Conservation (phyloP, 208 protist species). For the Wallacemonas rigidus region DNA sequence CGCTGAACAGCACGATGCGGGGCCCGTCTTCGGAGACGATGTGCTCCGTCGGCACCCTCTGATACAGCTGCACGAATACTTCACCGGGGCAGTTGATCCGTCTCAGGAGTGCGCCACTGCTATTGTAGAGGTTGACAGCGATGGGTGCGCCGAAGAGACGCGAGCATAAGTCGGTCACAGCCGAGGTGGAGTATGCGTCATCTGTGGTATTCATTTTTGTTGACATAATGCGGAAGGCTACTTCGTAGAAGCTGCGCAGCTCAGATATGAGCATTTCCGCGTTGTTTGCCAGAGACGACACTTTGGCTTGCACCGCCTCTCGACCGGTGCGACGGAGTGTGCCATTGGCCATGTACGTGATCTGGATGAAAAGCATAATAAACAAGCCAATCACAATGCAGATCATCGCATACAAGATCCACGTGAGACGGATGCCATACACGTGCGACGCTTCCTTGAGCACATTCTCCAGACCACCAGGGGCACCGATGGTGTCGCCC, state of each 20-base stretch:
- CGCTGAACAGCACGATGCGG: conserved; percentile 25
- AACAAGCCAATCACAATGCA: conserved; percentile 58
- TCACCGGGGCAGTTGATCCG: conserved; percentile 8
- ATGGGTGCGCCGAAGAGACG: conserved; percentile 35
- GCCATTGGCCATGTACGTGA: conserved; percentile 52
- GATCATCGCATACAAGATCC: conserved; percentile 66
- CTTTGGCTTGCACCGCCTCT: conserved; percentile 36
- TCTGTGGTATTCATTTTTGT: too few species aligned
- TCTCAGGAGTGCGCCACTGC: background rate
- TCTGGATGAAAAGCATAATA: conserved; percentile 49
- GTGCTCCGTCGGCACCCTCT: background rate
- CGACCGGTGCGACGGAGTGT: conserved; percentile 37
- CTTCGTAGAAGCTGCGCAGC: conserved; percentile 22
- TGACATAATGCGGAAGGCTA: conserved; percentile 24
- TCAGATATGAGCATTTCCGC: conserved; percentile 33
- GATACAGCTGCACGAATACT: background rate
- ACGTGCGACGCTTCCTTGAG: conserved; percentile 53
- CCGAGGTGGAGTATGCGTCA: background rate
- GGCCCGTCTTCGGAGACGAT: conserved; percentile 10
- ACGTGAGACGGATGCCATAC: conserved; percentile 63
- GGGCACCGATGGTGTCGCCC: background rate
- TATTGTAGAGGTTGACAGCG: conserved; percentile 34
- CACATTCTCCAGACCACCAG: conserved; percentile 45
- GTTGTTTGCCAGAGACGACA: conserved; percentile 32
- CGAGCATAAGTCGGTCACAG: conserved; percentile 26